Conservation (phyloP, 179 eudicot genomes). For the Gypsophila paniculata region DNA sequence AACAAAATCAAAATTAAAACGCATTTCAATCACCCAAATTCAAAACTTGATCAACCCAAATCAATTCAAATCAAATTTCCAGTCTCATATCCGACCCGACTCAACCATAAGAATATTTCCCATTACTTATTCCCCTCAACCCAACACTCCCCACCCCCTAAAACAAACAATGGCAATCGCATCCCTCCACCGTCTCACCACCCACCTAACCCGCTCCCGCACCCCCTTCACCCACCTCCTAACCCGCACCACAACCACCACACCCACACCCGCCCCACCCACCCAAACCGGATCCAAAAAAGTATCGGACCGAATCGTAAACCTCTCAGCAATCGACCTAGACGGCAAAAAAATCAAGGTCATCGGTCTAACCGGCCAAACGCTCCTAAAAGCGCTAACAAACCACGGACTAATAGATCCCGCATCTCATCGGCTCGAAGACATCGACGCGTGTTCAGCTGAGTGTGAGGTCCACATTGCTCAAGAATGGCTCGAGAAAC, state of each 20-base stretch:
- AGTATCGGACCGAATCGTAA: slow-evolving; percentile 68
- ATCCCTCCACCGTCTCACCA: slow-evolving; percentile 28
- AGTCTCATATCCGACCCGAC: too few relatives aligned
- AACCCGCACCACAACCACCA: slow-evolving; percentile 14
- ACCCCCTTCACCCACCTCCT: slow-evolving; percentile 19
- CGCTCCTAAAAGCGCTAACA: slow-evolving; percentile 54
- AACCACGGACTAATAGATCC: slow-evolving; percentile 72
- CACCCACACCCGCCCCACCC: slow-evolving; percentile 25
- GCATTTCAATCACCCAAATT: too few relatives aligned
- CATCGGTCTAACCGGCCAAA: slow-evolving; percentile 69
- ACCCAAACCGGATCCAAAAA: slow-evolving; percentile 25
- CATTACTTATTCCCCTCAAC: background rate
- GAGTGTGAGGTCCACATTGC: slow-evolving; percentile 95
- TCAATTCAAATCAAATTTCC: too few relatives aligned
- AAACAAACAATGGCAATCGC: slow-evolving; percentile 31
- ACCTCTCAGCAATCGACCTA: slow-evolving; percentile 64
- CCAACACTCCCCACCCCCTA: background rate
- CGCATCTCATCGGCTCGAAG: slow-evolving; percentile 74
- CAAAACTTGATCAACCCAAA: too few relatives aligned
- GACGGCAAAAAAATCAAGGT: slow-evolving; percentile 63
- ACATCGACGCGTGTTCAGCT: slow-evolving; percentile 87
- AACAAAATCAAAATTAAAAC: too few relatives aligned
- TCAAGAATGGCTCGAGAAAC: slow-evolving; percentile 77
- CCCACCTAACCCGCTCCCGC: slow-evolving; percentile 19
- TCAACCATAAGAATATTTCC: too few relatives aligned